phyloP scores from a whole-genome alignment of 768 basidiomycete genomes.

The Polyporus arcularius region DNA sequence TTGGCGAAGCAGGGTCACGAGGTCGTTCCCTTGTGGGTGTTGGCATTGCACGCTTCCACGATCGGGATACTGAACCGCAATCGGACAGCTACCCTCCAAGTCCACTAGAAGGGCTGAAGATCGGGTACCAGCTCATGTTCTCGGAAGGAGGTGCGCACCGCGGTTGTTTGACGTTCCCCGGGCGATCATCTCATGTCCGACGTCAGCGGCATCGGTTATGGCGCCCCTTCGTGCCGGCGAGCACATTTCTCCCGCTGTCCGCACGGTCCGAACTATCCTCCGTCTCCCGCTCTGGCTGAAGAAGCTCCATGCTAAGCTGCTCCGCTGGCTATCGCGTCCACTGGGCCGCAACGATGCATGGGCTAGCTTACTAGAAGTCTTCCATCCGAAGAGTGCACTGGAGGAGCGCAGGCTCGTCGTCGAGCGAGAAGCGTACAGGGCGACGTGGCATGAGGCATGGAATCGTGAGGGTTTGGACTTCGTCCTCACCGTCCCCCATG shows the following conservation, averaged over 20 bases:
- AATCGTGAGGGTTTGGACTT: constrained; percentile 35
- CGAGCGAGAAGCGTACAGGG: constrained; percentile 28
- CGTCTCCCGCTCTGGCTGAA: constrained; percentile 31
- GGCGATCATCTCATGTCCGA: constrained; percentile 1
- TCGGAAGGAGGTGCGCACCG: constrained; percentile 30
- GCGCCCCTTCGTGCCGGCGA: constrained; percentile 22
- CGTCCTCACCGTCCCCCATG: constrained; percentile 40
- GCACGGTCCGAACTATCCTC: constrained; percentile 13
- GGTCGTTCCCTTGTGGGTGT: constrained; percentile 39
- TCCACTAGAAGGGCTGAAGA: constrained; percentile 30
- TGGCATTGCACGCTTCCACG: not conserved
- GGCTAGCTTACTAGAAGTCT: constrained; percentile 25
- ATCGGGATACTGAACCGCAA: not conserved
- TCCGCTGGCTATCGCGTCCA: constrained; percentile 29
- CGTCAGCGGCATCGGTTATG: constrained; percentile 15
- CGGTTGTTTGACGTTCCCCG: not conserved
- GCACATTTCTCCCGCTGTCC: constrained; percentile 23
- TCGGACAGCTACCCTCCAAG: constrained; percentile 22
- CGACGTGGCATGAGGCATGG: constrained; percentile 27
- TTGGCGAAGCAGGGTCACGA: constrained; percentile 40
- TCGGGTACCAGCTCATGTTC: constrained; percentile 31
- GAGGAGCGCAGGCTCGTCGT: constrained; percentile 29
- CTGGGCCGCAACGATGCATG: constrained; percentile 29
- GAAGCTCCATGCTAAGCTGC: constrained; percentile 20
- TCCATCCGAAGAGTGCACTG: constrained; percentile 21